These are phyloP conservation scores for Exophiala aquamarina DNA, from an alignment of 2,329 filamentous ascomycete genomes.

Conservation along the genomic window DNA sequence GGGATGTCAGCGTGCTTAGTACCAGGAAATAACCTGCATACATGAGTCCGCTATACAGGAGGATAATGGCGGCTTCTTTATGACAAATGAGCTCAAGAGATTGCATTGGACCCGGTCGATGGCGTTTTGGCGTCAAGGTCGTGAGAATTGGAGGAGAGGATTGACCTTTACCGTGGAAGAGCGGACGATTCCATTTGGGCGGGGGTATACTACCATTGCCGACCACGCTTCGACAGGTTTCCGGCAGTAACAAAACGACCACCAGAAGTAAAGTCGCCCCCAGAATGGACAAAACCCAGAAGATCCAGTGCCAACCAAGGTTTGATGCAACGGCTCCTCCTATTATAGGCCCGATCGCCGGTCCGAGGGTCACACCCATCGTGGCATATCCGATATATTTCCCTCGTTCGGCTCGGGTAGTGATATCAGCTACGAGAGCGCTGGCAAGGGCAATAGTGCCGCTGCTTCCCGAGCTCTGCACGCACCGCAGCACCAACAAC, in stretches of 20 bases:
- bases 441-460: constrained; percentile 40
- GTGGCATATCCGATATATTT: constrained; percentile 40
- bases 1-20: too few relatives aligned
- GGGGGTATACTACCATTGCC: constrained; percentile 32
- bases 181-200: constrained; percentile 6
- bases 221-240: constrained; percentile 36
- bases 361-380: constrained; percentile 38
- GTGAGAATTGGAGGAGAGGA: too few relatives aligned
- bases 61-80: constrained; percentile 38
- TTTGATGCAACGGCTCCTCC: constrained; percentile 48
- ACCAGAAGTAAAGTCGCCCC: constrained; percentile 24
- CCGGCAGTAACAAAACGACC: constrained; percentile 30
- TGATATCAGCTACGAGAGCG: constrained; percentile 42
- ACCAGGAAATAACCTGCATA: too few relatives aligned
- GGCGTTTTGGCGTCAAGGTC: too few relatives aligned
- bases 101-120: too few relatives aligned
- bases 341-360: constrained; percentile 50
- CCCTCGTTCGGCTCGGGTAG: constrained; percentile 40
- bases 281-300: too few relatives aligned
- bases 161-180: too few relatives aligned
- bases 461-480: constrained; percentile 44
- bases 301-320: constrained; percentile 52
- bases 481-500: constrained; percentile 37
- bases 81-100: constrained; percentile 36
- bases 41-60: constrained; percentile 39